phyloP scores from a whole-genome alignment of 2,329 filamentous ascomycete species.

The Aspergillus floridensis region DNA sequence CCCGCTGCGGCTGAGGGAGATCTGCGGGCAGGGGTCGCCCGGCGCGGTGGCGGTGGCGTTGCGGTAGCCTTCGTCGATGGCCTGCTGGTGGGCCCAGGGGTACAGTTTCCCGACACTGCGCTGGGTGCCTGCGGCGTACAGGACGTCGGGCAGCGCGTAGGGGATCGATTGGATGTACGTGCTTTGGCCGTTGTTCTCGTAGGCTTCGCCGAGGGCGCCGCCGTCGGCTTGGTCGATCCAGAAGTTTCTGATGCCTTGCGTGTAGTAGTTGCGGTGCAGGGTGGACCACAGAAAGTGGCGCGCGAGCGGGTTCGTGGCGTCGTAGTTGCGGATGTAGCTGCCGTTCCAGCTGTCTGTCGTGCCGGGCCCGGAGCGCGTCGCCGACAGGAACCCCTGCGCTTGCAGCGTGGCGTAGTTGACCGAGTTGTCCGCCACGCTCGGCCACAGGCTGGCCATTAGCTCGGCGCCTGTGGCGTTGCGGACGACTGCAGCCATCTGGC shows the following conservation, averaged over 20 bases:
- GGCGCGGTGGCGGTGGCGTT: conserved; percentile 51
- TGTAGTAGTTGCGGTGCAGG: conserved; percentile 57
- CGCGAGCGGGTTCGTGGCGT: conserved; percentile 57
- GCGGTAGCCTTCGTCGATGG: conserved; percentile 58
- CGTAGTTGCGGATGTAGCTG: conserved; percentile 58
- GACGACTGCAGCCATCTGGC: conserved; percentile 60
- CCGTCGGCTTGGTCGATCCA: conserved; percentile 66
- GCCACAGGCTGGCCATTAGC: conserved; percentile 67
- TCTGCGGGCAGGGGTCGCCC: conserved; percentile 28
- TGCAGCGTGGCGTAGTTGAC: conserved; percentile 61
- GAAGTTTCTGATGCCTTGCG: conserved; percentile 60
- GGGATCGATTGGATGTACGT: conserved; percentile 38
- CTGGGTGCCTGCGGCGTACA: conserved; percentile 62
- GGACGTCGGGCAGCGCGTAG: conserved; percentile 25
- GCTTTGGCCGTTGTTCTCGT: conserved; percentile 52
- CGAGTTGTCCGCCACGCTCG: conserved; percentile 56
- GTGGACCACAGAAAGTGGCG: conserved; percentile 58
- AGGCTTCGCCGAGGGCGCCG: conserved; percentile 33
- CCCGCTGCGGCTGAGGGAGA: conserved; percentile 56
- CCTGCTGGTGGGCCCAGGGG: conserved; percentile 54
- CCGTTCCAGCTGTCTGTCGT: conserved; percentile 57
- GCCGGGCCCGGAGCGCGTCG: conserved; percentile 56
- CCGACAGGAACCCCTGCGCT: conserved; percentile 56
- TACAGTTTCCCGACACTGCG: conserved; percentile 59
- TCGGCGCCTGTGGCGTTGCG: conserved; percentile 54